Evolutionary conservation across 768 basidiomycete species (phyloP).

Genomic region (Lentinus tigrinus): DNA sequence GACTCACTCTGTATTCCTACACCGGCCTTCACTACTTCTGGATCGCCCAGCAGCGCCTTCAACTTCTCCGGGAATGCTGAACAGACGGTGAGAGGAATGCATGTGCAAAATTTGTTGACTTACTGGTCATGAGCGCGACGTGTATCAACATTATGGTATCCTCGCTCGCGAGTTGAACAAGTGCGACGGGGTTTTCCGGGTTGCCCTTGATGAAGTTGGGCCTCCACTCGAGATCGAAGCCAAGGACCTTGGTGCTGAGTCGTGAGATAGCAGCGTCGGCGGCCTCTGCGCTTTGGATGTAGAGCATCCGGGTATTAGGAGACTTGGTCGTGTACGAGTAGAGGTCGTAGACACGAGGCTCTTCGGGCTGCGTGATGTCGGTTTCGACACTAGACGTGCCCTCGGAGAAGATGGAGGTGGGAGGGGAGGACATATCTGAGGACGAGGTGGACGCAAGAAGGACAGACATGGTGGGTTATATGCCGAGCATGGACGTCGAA

Average conservation of each 20-base stretch:
- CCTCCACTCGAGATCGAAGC: slow-evolving; percentile 83
- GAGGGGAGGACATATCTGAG: neutral
- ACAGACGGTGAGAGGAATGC: neutral
- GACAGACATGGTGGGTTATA: slow-evolving; percentile 5
- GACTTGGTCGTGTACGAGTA: slow-evolving; percentile 23
- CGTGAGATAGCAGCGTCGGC: slow-evolving; percentile 19
- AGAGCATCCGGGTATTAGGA: slow-evolving; percentile 21
- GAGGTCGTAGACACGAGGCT: slow-evolving; percentile 13
- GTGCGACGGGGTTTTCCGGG: slow-evolving; percentile 64
- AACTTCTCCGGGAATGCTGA: slow-evolving; percentile 36
- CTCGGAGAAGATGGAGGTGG: neutral
- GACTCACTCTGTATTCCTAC: slow-evolving; percentile 67
- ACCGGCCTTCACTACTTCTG: slow-evolving; percentile 63
- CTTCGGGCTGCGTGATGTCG: neutral
- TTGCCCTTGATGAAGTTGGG: slow-evolving; percentile 55
- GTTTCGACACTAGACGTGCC: neutral
- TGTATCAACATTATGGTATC: slow-evolving; percentile 64
- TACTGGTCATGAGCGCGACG: slow-evolving; percentile 55
- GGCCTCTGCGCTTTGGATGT: slow-evolving; percentile 20
- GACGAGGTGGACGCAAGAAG: neutral
- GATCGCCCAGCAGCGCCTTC: slow-evolving; percentile 48
- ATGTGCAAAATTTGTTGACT: neutral
- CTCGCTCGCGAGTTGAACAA: slow-evolving; percentile 67
- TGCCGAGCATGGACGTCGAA: neutral
- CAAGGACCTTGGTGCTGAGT: slow-evolving; percentile 32